Base-by-base conservation (phyloP, 108 stramenopile genomes). In the Nitzschia inconspicua region DNA sequence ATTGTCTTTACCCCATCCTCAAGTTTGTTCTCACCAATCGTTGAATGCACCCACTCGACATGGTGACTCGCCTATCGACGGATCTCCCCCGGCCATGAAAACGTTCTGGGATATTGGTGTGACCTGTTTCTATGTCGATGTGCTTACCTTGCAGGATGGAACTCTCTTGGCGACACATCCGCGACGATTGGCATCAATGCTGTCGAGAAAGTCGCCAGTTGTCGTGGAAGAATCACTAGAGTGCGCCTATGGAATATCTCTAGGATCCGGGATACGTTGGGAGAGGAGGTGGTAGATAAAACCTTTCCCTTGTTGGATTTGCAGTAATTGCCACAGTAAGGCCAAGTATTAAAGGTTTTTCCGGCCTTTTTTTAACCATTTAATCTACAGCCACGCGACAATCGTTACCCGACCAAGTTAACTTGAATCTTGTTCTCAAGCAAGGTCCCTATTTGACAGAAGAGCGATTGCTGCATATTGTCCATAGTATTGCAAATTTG, bases 391-490 rank as follows among this genome's bases (percentile, higher is more conserved):
- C 7, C 11, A 32, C 3, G 0, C n/a, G 8, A 18, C 34, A 3
- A 4, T 23, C 19, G 16, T n/a, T 13, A 3, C 27, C 13, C 20
- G 11, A 26, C 50, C 29, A 26, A 0, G 27, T 54, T 32, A 35
- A 32, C 18, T 5, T 54, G 1, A 54, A 54, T 28, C 34, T 54
- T 28, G 53, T 36, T 54, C 1, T 54, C 0, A 54, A 54, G 16
- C 18, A 16, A 28, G 53, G 53, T n/a, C 53, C 52, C 32, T 54
- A 54, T 37, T 18, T 54, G 18, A 54, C 53, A 14, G 34, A 54
- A 54, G 1, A 29, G 2, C 26, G 34, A 23, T 32, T 54, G 4
- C 37, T 54, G 34, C 22, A 54, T 7, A 23, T 54, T 4, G 0
- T 19, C 14, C n/a, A 54, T 19, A 23, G 23, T 5, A 54, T 54